These are phyloP conservation scores for Xerocomus potaroensis DNA, from an alignment of 768 basidiomycete species.

Conservation along the genomic window DNA sequence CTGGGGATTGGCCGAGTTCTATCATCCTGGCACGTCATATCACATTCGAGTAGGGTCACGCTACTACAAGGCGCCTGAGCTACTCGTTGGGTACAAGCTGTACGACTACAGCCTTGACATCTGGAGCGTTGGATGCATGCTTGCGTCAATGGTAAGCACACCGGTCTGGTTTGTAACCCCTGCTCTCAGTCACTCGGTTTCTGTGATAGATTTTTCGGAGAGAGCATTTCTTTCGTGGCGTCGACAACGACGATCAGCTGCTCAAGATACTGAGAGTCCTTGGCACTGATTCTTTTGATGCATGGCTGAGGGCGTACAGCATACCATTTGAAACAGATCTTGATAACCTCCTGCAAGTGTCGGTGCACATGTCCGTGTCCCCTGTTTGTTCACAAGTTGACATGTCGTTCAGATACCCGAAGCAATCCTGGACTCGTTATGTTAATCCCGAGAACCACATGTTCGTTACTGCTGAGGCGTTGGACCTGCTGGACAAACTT, in stretches of 20 bases:
- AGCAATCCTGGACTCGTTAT: slow-evolving; percentile 63
- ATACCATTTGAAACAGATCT: slow-evolving; percentile 64
- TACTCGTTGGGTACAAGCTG: slow-evolving; percentile 65
- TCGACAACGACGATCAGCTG: slow-evolving; percentile 70
- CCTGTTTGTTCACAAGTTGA: neutral
- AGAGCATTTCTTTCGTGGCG: slow-evolving; percentile 73
- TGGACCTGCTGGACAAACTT: slow-evolving; percentile 64
- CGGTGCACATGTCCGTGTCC: slow-evolving; percentile 12
- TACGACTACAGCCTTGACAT: slow-evolving; percentile 72
- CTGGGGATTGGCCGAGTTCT: slow-evolving; percentile 77
- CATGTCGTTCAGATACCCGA: slow-evolving; percentile 42
- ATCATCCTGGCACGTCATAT: slow-evolving; percentile 64
- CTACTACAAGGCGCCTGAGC: slow-evolving; percentile 72
- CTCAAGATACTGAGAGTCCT: slow-evolving; percentile 66
- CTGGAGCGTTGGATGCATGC: slow-evolving; percentile 74
- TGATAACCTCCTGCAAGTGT: slow-evolving; percentile 52
- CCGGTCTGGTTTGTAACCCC: neutral
- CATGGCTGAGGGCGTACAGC: slow-evolving; percentile 55
- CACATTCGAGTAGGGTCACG: slow-evolving; percentile 69
- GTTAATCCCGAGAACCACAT: slow-evolving; percentile 54
- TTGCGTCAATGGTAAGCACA: slow-evolving; percentile 60
- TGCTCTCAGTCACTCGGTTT: neutral
- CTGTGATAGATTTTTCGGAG: slow-evolving; percentile 57
- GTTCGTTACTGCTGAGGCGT: slow-evolving; percentile 55
- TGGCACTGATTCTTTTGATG: slow-evolving; percentile 62